Evolutionary conservation across 768 basidiomycete genomes (phyloP).

Genomic region (Phlebiopsis gigantea): DNA sequence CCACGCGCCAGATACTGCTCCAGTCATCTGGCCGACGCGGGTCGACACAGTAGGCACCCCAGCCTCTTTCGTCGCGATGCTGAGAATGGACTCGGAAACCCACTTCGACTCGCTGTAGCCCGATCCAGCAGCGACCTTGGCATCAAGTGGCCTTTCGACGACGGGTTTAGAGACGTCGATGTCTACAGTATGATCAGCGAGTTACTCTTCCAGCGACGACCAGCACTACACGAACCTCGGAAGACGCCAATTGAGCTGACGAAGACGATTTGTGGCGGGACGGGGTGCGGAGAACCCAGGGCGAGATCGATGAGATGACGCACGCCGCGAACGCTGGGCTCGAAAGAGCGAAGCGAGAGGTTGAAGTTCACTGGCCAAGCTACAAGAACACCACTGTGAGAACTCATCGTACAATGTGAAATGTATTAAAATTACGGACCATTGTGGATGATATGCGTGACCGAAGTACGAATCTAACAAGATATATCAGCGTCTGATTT

Average conservation of each 20-base stretch:
- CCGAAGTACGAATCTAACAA: slow-evolving; percentile 19
- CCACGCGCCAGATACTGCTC: slow-evolving; percentile 34
- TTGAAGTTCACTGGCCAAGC: slow-evolving; percentile 35
- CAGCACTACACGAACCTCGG: background rate
- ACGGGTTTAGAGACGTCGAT: slow-evolving; percentile 9
- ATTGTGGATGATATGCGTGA: slow-evolving; percentile 36
- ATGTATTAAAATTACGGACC: slow-evolving; percentile 23
- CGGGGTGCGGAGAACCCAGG: slow-evolving; percentile 24
- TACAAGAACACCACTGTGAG: slow-evolving; percentile 1
- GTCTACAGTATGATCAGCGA: slow-evolving; percentile 1
- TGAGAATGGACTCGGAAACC: slow-evolving; percentile 23
- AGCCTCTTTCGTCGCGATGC: slow-evolving; percentile 14
- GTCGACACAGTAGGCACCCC: slow-evolving; percentile 23
- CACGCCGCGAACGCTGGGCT: slow-evolving; percentile 22
- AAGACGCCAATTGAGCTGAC: slow-evolving; percentile 30
- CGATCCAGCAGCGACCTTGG: slow-evolving; percentile 18
- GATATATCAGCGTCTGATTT: background rate
- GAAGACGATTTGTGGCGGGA: slow-evolving; percentile 29
- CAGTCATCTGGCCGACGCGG: slow-evolving; percentile 34
- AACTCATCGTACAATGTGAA: background rate
- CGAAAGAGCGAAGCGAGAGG: slow-evolving; percentile 25
- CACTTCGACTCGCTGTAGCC: slow-evolving; percentile 34
- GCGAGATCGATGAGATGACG: slow-evolving; percentile 34
- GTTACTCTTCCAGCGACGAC: background rate
- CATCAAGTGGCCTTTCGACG: slow-evolving; percentile 17